A percentile compares a stretch with the other conserved stretches of the same genome.
Evolutionary conservation across 108 stramenopile genomes (phyloP).

Genomic region (Fistulifera solaris): DNA sequence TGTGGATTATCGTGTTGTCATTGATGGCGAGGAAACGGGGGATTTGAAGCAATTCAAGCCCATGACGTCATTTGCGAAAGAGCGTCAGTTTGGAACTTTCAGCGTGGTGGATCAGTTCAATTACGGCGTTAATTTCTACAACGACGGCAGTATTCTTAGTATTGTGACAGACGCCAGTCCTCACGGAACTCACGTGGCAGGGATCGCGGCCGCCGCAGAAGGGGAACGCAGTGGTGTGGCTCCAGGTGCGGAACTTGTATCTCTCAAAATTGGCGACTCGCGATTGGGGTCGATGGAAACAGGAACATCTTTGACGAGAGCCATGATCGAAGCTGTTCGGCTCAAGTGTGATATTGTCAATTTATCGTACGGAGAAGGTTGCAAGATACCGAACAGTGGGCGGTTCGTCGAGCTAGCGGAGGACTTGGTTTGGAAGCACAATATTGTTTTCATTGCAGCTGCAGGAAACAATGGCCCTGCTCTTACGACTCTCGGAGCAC

Average conservation of each 20-base stretch:
- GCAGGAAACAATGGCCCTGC: conserved; percentile 94
- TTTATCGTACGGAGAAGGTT: conserved; percentile 83
- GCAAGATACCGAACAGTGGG: conserved; percentile 43
- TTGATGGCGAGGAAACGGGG: conserved; percentile 42
- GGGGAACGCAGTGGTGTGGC: conserved; percentile 75
- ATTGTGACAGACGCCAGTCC: conserved; percentile 79
- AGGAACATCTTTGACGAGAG: conserved; percentile 67
- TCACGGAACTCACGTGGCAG: conserved; percentile 92
- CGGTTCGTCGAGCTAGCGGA: conserved; percentile 54
- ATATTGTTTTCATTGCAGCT: conserved; percentile 60
- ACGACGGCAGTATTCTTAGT: conserved; percentile 55
- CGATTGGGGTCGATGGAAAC: conserved; percentile 86
- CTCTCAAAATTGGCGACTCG: conserved; percentile 85
- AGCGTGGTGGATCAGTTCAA: conserved; percentile 42
- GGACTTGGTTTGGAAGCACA: conserved; percentile 59
- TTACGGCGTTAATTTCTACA: conserved; percentile 68
- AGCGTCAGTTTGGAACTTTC: conserved; percentile 39
- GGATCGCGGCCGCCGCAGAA: conserved; percentile 62
- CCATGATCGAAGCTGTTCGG: conserved; percentile 63
- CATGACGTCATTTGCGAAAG: conserved; percentile 51
- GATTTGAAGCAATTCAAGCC: conserved; percentile 39
- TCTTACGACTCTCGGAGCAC: conserved; percentile 74
- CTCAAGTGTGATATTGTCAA: conserved; percentile 80
- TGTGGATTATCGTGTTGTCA: conserved; percentile 40
- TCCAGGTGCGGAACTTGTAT: conserved; percentile 80